Conservation (phyloP, 2,329 filamentous ascomycete species). For the Colletotrichum zoysiae region DNA sequence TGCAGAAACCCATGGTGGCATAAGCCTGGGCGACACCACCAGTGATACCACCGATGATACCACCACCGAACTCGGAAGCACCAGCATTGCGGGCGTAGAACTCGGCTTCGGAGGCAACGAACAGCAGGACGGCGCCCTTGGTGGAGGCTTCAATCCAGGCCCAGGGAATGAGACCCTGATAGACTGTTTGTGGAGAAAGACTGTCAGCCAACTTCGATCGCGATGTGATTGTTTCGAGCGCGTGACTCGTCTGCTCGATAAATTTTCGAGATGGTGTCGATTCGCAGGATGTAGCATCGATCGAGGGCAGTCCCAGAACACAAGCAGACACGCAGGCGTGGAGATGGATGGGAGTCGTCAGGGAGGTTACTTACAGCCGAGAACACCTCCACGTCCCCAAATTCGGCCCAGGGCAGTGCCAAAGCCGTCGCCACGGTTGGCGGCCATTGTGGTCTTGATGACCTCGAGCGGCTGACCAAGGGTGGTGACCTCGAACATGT, state of each 20-base stretch:
- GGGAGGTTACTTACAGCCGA: conserved; percentile 82
- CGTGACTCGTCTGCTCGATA: background rate
- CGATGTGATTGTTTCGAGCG: background rate
- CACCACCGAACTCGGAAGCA: conserved; percentile 86
- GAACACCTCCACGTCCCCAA: conserved; percentile 91
- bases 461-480: conserved; percentile 90
- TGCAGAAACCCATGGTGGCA: conserved; percentile 99
- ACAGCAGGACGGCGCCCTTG: conserved; percentile 98
- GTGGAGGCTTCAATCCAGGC: conserved; percentile 99
- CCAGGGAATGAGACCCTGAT: conserved; percentile 99
- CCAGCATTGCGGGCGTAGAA: conserved; percentile 89
- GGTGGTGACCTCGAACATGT: conserved; percentile 88
- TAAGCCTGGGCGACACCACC: conserved; percentile 98
- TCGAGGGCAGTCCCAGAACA: background rate
- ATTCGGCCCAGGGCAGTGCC: conserved; percentile 83
- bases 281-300: background rate
- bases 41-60: conserved; percentile 90
- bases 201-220: conserved; percentile 45
- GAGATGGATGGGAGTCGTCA: conserved; percentile 18
- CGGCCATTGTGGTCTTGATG: conserved; percentile 99
- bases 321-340: background rate
- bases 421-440: conserved; percentile 92
- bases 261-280: background rate
- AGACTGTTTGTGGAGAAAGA: conserved; percentile 72
- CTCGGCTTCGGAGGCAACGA: conserved; percentile 98